Evolutionary conservation across 2,329 filamentous ascomycete species (phyloP).

Genomic region (Penicillium sp.): DNA sequence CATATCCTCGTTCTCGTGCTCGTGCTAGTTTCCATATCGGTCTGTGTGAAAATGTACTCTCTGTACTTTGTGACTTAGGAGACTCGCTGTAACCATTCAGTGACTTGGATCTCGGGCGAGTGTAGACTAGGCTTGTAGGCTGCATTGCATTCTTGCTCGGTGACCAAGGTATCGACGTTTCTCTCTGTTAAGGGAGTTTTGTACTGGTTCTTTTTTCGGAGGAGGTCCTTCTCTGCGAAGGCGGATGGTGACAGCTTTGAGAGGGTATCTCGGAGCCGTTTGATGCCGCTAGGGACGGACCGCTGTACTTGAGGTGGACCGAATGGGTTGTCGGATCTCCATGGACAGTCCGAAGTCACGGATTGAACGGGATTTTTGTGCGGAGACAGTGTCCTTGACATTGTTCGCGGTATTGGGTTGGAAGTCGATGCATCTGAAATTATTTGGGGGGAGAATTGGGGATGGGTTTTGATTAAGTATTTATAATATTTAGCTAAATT

Average conservation of each 20-base stretch:
- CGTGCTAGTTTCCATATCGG: neutral
- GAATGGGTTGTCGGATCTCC: constrained; percentile 33
- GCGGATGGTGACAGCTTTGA: constrained; percentile 34
- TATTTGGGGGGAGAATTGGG: neutral
- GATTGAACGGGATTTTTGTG: neutral
- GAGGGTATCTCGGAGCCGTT: constrained; percentile 36
- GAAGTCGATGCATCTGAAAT: neutral
- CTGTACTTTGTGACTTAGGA: constrained; percentile 55
- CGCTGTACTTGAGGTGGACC: constrained; percentile 29
- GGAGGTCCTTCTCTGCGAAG: constrained; percentile 33
- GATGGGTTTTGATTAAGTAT: constrained; percentile 6
- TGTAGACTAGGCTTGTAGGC: constrained; percentile 57
- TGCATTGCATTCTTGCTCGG: constrained; percentile 43
- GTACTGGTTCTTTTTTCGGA: constrained; percentile 36
- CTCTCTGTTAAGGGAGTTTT: constrained; percentile 36
- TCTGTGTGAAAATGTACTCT: neutral
- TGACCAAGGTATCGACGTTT: constrained; percentile 37
- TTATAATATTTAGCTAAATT: neutral
- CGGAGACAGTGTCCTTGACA: neutral
- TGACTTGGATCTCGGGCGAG: constrained; percentile 64
- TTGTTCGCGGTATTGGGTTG: neutral
- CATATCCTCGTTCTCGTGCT: neutral
- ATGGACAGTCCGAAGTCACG: constrained; percentile 27
- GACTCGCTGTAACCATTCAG: constrained; percentile 71
- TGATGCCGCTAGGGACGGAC: constrained; percentile 31